Conservation (phyloP, 805 yeast species). For the Lipomyces oligophaga region DNA sequence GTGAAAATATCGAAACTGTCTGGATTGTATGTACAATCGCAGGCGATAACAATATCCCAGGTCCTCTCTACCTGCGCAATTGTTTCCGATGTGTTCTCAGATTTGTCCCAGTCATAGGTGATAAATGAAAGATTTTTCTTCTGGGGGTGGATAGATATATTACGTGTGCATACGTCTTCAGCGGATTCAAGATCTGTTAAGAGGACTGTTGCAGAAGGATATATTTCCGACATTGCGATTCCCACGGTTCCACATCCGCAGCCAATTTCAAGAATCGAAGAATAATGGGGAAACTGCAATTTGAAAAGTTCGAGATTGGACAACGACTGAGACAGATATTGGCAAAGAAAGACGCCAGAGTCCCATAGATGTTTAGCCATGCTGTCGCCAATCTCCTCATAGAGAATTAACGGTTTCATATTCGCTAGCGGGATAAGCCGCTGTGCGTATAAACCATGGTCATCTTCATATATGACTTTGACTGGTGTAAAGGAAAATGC, state of each 20-base stretch:
- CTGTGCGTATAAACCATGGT: slow-evolving; percentile 7
- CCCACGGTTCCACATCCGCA: slow-evolving; percentile 46
- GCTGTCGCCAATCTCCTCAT: slow-evolving; percentile 42
- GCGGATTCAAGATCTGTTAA: slow-evolving; percentile 44
- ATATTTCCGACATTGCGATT: slow-evolving; percentile 33
- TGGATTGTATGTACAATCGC: slow-evolving; percentile 47
- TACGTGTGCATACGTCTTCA: slow-evolving; percentile 37
- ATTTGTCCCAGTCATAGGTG: slow-evolving; percentile 41
- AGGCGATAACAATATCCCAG: slow-evolving; percentile 41
- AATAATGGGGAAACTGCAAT: background rate
- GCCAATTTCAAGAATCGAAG: slow-evolving; percentile 40
- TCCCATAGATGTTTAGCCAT: slow-evolving; percentile 46
- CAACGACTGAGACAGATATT: background rate
- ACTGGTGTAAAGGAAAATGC: slow-evolving; percentile 2
- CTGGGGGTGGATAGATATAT: slow-evolving; percentile 30
- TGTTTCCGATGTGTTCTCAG: slow-evolving; percentile 14
- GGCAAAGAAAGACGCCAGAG: slow-evolving; percentile 21
- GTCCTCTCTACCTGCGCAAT: slow-evolving; percentile 32
- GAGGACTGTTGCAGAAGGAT: slow-evolving; percentile 27
- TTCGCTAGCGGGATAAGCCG: slow-evolving; percentile 7
- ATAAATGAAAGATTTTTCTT: slow-evolving; percentile 31
- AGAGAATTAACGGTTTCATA: slow-evolving; percentile 18
- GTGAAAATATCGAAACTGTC: slow-evolving; percentile 40
- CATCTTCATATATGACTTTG: background rate
- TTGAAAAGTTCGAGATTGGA: slow-evolving; percentile 1